Evolutionary conservation across 345 rosid species (phyloP).

Genomic region (Pistacia integerrima): DNA sequence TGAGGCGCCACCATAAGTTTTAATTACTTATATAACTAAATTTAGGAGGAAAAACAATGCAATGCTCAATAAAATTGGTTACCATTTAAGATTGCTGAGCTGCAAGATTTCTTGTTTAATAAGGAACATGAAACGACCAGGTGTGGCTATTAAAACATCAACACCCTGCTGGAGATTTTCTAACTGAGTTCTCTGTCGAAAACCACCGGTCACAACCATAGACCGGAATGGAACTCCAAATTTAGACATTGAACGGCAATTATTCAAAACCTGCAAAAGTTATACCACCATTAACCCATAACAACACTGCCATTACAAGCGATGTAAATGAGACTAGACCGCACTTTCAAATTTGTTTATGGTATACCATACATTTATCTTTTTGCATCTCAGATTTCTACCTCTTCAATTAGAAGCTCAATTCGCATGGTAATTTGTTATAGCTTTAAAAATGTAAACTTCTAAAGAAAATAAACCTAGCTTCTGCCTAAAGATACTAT

Average conservation of each 20-base stretch:
- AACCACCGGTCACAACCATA: constrained; percentile 89
- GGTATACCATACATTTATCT: neutral
- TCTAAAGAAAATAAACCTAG: neutral
- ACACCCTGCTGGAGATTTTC: constrained; percentile 80
- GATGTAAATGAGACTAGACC: constrained; percentile 14
- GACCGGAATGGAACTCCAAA: constrained; percentile 91
- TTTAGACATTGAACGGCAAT: constrained; percentile 77
- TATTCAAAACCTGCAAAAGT: constrained; percentile 72
- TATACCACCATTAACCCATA: constrained; percentile 27
- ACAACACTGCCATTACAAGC: constrained; percentile 10
- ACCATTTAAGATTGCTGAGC: constrained; percentile 75
- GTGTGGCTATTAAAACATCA: constrained; percentile 86
- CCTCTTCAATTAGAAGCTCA: constrained; percentile 14
- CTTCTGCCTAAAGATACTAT: neutral
- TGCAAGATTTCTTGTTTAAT: constrained; percentile 71
- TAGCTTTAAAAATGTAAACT: neutral
- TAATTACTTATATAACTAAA: neutral
- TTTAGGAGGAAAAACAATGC: constrained; percentile 9
- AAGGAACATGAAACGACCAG: constrained; percentile 92
- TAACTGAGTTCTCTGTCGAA: constrained; percentile 83
- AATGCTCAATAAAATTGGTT: constrained; percentile 22
- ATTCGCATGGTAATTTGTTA: neutral
- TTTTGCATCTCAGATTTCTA: constrained; percentile 14
- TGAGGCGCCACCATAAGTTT: neutral
- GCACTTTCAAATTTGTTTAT: neutral